These are phyloP conservation scores for Penicillium riverlandense DNA, from an alignment of 495 filamentous ascomycete genomes.

Conservation along the genomic window DNA sequence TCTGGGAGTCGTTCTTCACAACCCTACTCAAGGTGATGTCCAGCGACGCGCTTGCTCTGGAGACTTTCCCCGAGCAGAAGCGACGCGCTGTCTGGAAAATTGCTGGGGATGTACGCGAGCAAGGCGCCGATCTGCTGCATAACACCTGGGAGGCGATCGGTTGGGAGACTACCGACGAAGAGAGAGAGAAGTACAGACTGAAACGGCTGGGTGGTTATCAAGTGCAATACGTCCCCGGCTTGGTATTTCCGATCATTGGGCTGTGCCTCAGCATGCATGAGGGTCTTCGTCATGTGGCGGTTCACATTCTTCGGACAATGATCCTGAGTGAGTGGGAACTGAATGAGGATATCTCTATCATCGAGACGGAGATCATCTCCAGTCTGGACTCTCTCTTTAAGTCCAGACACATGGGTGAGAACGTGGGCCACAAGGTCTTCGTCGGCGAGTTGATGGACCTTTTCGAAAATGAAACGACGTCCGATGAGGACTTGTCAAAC, in stretches of 20 bases:
- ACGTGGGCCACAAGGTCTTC: conserved; percentile 86
- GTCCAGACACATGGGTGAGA: conserved; percentile 77
- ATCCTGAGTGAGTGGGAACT: conserved; percentile 98
- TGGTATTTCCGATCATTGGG: conserved; percentile 88
- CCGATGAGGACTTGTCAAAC: conserved; percentile 66
- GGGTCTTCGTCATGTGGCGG: conserved; percentile 78
- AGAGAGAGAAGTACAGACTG: conserved; percentile 64
- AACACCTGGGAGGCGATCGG: conserved; percentile 93
- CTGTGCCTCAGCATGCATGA: conserved; percentile 94
- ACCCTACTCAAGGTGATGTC: conserved; percentile 84
- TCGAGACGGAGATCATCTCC: conserved; percentile 96
- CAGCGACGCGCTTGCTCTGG: conserved; percentile 79
- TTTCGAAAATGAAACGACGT: conserved; percentile 64
- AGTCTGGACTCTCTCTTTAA: conserved; percentile 91
- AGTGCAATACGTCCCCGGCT: conserved; percentile 91
- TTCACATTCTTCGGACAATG: conserved; percentile 93
- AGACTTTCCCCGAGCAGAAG: conserved; percentile 97
- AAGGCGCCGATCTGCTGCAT: conserved; percentile 77
- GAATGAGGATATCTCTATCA: conserved; percentile 82
- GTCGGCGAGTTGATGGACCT: conserved; percentile 74
- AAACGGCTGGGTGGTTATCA: conserved; percentile 91
- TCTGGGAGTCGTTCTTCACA: conserved; percentile 91
- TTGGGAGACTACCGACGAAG: conserved; percentile 83
- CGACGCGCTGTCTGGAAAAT: conserved; percentile 97
- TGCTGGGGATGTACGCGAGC: conserved; percentile 89